A percentile compares a stretch with the other conserved stretches of the same genome.
Conservation (phyloP, 1,284 basidiomycete species). For the Heterobasidion annosum region DNA sequence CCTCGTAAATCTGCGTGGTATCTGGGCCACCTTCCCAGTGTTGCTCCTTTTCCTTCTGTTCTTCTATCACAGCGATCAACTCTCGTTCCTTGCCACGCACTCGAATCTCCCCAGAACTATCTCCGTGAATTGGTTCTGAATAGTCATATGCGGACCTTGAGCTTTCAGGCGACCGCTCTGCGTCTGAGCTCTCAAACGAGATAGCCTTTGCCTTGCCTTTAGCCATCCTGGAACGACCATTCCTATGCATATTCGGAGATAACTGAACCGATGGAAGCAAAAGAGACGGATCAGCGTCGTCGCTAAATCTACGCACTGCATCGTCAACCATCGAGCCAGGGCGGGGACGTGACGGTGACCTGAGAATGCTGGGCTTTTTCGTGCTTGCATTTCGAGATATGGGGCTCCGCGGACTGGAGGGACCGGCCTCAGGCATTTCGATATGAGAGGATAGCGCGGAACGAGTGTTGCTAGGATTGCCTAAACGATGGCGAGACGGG, state of each 20-base stretch:
- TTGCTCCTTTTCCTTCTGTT: constrained; percentile 35
- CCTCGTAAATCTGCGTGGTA: constrained; percentile 18
- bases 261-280: not conserved
- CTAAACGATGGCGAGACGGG: not conserved
- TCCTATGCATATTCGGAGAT: constrained; percentile 4
- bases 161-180: not conserved
- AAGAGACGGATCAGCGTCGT: constrained; percentile 1
- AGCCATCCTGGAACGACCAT: not conserved
- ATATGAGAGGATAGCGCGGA: constrained; percentile 2
- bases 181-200: not conserved
- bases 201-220: constrained; percentile 46
- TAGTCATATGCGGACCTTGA: constrained; percentile 19
- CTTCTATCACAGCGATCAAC: constrained; percentile 40
- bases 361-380: not conserved
- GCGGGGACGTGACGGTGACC: not conserved
- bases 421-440: constrained; percentile 3
- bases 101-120: constrained; percentile 34
- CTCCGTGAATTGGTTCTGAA: constrained; percentile 9
- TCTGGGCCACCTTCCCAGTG: constrained; percentile 22
- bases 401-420: constrained; percentile 6
- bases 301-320: constrained; percentile 1
- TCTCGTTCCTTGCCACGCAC: constrained; percentile 54
- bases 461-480: not conserved
- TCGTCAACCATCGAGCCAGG: constrained; percentile 4
- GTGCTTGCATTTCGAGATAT: not conserved